A percentile compares a stretch with the other conserved stretches of the same genome.
These are phyloP conservation scores for Halophytophthora batemanensis DNA, from an alignment of 352 stramenopile species.

Conservation along the genomic window DNA sequence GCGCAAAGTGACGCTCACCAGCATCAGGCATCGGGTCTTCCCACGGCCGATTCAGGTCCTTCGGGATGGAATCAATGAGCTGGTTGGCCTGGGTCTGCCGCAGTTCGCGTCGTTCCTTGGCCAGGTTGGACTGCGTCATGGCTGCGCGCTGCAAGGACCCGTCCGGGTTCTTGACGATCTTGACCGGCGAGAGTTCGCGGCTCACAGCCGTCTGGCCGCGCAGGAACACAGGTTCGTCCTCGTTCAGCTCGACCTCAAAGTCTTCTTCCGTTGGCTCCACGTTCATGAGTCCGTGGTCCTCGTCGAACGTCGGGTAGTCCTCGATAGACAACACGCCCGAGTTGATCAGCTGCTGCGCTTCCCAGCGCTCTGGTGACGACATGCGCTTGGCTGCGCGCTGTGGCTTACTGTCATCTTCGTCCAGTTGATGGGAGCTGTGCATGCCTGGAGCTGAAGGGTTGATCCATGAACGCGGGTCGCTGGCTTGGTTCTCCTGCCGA, in stretches of 20 bases:
- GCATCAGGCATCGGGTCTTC: conserved; percentile 98
- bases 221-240: conserved; percentile 97
- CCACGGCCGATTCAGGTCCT: conserved; percentile 98
- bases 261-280: conserved; percentile 82
- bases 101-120: conserved; percentile 97
- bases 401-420: conserved; percentile 73
- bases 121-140: conserved; percentile 95
- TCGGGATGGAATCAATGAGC: conserved; percentile 96
- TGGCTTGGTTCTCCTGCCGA: conserved; percentile 39
- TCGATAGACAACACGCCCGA: conserved; percentile 97
- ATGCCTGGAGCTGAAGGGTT: conserved; percentile 86
- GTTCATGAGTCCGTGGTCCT: conserved; percentile 86
- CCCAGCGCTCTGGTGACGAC: conserved; percentile 96
- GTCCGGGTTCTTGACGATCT: conserved; percentile 99
- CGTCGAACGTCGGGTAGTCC: conserved; percentile 97
- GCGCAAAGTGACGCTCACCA: conserved; percentile 96
- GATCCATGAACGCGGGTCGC: conserved; percentile 75
- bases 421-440: conserved; percentile 51
- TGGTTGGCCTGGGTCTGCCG: conserved; percentile 97
- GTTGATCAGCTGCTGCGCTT: conserved; percentile 97
- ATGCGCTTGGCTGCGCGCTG: conserved; percentile 85
- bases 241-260: conserved; percentile 95
- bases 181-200: conserved; percentile 93
- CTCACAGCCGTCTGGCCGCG: conserved; percentile 91
- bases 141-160: conserved; percentile 96